Evolutionary conservation across 2,329 filamentous ascomycete genomes (phyloP), one percentile per base, ranked within the genome.

Genomic region (Metarhizium robertsii): DNA sequence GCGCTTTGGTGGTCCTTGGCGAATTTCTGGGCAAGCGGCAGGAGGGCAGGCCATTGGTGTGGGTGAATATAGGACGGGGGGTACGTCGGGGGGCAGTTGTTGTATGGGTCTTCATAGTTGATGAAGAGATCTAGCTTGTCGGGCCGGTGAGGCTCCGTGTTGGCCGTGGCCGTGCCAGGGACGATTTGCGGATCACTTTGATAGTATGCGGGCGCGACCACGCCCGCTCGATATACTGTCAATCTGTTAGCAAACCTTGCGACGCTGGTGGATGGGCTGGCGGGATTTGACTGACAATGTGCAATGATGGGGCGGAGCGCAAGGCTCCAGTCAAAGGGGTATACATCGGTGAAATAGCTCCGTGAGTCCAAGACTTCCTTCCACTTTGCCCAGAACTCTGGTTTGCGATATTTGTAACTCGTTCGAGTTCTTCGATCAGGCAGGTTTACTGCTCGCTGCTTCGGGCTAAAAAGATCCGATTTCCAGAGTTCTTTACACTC

Each of bases 291-390:
- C 62, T 1, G 5, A 64, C 63, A 52, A 11, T 59, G 48, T 2
- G 63, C 65, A 6, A 67, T 53, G 8, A 64, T 63, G 2, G 64
- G 64, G 1, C 64, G 62, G 42, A 66, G 52, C 1, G 58, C 56
- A 16, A 66, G 8, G n/a, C 61, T 66, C 65, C 64, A 67, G 3
- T 67, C 62, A 6, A 66, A 50, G 3, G 64, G 65, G 38, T 60
- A 66, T 1, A 58, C 45, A 10, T 67, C 62, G 1, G 59, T 54
- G 18, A 29, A 67, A 16, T 61, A 58, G 1, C 25, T 40, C 1
- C 57, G 16, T 0, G 6, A 52, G 8, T 60, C 46, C 3, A 59
- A 36, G n/a, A 65, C 53, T 3, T 59, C 36, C 1, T 62, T 58
- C 63, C 61, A 67, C 30, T 63, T 55, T 0, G 49, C 54, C 62